phyloP scores from a whole-genome alignment of 768 basidiomycete genomes.

The Arthromyces matolae region DNA sequence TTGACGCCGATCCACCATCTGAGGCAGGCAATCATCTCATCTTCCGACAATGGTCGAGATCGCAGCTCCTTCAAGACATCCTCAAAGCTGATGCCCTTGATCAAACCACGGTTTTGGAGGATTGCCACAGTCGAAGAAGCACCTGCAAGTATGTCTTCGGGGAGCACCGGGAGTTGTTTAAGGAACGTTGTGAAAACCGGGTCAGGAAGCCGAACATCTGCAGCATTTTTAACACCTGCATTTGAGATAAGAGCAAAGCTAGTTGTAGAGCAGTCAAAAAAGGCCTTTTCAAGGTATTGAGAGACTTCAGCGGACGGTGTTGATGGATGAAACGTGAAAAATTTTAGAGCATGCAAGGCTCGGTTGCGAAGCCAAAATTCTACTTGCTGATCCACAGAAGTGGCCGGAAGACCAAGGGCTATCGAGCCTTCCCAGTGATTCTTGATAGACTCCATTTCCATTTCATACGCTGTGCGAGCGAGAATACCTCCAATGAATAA shows the following conservation, averaged over 20 bases:
- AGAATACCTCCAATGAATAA: conserved; percentile 82
- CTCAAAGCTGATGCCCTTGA: conserved; percentile 71
- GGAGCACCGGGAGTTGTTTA: conserved; percentile 71
- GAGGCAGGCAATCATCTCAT: conserved; percentile 78
- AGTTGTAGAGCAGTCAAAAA: conserved; percentile 62
- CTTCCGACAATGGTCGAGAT: conserved; percentile 60
- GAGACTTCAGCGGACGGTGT: conserved; percentile 85
- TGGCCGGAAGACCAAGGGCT: conserved; percentile 25
- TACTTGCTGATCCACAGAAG: conserved; percentile 36
- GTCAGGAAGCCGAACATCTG: conserved; percentile 72
- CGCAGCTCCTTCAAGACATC: conserved; percentile 83
- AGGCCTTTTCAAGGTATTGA: conserved; percentile 63
- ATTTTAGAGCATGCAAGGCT: conserved; percentile 76
- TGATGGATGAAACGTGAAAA: conserved; percentile 86
- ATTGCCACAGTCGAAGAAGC: conserved; percentile 58
- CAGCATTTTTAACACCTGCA: conserved; percentile 62
- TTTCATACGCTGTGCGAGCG: conserved; percentile 78
- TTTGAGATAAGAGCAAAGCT: conserved; percentile 73
- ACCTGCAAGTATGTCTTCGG: conserved; percentile 51
- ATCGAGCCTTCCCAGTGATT: conserved; percentile 55
- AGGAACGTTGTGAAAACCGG: conserved; percentile 70
- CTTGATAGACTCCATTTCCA: conserved; percentile 64
- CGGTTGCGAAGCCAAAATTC: conserved; percentile 51
- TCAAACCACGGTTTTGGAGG: conserved; percentile 58
- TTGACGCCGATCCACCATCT: conserved; percentile 74